Base-by-base conservation (phyloP, 1,284 basidiomycete genomes). In the Heterobasidion occidentale region DNA sequence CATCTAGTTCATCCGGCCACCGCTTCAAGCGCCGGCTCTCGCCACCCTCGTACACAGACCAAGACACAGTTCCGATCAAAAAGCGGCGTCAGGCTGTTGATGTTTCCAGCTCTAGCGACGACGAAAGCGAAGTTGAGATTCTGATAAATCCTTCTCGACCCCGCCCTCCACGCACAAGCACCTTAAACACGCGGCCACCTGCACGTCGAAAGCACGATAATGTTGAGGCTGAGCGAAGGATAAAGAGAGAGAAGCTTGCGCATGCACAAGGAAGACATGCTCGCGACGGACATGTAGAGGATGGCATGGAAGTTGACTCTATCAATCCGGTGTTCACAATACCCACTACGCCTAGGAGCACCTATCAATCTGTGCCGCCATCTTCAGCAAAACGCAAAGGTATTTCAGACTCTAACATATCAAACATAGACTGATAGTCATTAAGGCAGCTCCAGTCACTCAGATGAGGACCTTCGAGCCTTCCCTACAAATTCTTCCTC, bases 371-470 rank as follows among this genome's bases (percentile, higher is more conserved):
- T 34, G 55, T 62, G 38, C 61, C 68, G 14, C 61, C 67, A 7
- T 58, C 60, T 36, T 55, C 51, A 15, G 58, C 60, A 12, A 80
- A 81, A 63, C 75, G 81, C 46, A 80, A 81, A 73, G 74, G 81
- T 81, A 58, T 42, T 27, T n/a, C 46, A n/a, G 36, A 48, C 27
- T 36, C 14, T 45, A 27, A 20, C 9, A 54, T 12, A 12, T 33
- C 2, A 27, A 5, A 5, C 27, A 27, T 27, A 27, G 27, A 27
- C 27, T 27, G 27, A 27, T 27, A 27, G 27, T 27, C 27, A 27
- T 27, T 27, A 5, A 27, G 27, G 27, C 38, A 5, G 38, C 38
- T 9, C 38, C n/a, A 27, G 27, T 27, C 27, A 27, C 27, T n/a
- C 38, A 42, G 38, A 42, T 8, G 6, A 42, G n/a, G n/a, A n/a